Evolutionary conservation across 2,329 filamentous ascomycete genomes (phyloP), one percentile per base, ranked within the genome.

Genomic region (Meredithiella fracta): DNA sequence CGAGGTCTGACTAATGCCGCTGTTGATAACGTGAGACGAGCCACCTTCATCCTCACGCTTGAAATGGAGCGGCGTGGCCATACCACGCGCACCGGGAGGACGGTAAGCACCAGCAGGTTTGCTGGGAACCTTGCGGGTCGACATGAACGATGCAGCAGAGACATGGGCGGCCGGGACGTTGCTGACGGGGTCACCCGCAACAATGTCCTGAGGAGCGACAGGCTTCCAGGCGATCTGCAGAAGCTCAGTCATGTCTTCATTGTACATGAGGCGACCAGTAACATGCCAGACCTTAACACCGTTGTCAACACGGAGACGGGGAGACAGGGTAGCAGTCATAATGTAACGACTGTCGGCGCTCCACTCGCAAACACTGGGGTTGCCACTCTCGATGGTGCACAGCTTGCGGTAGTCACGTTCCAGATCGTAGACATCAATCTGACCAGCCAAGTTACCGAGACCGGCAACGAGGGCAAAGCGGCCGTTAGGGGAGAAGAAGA

Each of bases 51-150:
- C 92, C 69, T 98, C 92, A 58, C 92, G 88, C 76, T 94, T 94
- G 75, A 97, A 98, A 63, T 92, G 86, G 60, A 97, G 74, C 8
- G 92, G 92, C 0, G 92, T 97, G 55, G 82, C 78, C 60, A 85
- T 82, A 54, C 92, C 92, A 62, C 92, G 85, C 26, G 92, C 92
- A 62, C 92, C 92, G 2, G 92, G 92, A 40, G 92, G 92, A 50
- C 92, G 84, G 68, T 98, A 98, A 2, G 92, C 92, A 62, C 92
- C 92, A n/a, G 87, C 89, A 47, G 92, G 89, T 73, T 98, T 98
- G 59, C 88, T 92, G 3, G 92, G 90, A 3, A 90, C 91, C 78
- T 97, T 97, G 64, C 86, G 82, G 2, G 85, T 90, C 61, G 82
- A 85, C 54, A 96, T 75, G 65, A 89, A 96, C 1, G 82, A 79